These are phyloP conservation scores for Xylaria sp. DNA, from an alignment of 2,329 filamentous ascomycete genomes.

Conservation along the genomic window DNA sequence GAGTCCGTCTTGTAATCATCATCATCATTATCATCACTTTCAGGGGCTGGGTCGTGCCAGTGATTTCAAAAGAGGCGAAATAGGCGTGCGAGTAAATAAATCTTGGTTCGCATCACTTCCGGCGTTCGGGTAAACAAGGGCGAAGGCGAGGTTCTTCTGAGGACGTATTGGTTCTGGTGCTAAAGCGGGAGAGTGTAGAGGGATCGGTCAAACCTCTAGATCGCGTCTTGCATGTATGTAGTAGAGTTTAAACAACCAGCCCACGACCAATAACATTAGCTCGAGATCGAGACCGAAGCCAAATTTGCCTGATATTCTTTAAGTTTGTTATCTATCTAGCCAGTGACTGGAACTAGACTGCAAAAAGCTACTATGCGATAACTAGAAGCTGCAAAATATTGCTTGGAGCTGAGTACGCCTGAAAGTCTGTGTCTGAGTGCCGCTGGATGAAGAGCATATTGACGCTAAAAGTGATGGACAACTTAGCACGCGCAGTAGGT, in stretches of 20 bases:
- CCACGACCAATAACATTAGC: slow-evolving; percentile 9
- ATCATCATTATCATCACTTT: slow-evolving; percentile 11
- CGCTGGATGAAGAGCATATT: too few species aligned
- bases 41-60: neutral
- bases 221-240: slow-evolving; percentile 21
- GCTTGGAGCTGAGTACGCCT: neutral
- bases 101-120: slow-evolving; percentile 7
- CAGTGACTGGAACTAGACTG: neutral
- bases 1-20: neutral
- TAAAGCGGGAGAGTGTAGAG: slow-evolving; percentile 18
- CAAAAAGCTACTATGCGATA: neutral
- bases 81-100: neutral
- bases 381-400: neutral
- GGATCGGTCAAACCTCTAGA: neutral
- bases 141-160: slow-evolving; percentile 20
- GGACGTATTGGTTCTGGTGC: slow-evolving; percentile 27
- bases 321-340: neutral
- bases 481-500: slow-evolving; percentile 8
- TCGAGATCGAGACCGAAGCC: slow-evolving; percentile 20
- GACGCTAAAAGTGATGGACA: neutral
- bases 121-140: slow-evolving; percentile 29
- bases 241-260: slow-evolving; percentile 27
- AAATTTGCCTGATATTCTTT: neutral
- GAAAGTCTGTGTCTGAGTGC: too few species aligned
- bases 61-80: slow-evolving; percentile 7